Conservation (phyloP, 805 yeast genomes). For the Metschnikowia borealis region DNA sequence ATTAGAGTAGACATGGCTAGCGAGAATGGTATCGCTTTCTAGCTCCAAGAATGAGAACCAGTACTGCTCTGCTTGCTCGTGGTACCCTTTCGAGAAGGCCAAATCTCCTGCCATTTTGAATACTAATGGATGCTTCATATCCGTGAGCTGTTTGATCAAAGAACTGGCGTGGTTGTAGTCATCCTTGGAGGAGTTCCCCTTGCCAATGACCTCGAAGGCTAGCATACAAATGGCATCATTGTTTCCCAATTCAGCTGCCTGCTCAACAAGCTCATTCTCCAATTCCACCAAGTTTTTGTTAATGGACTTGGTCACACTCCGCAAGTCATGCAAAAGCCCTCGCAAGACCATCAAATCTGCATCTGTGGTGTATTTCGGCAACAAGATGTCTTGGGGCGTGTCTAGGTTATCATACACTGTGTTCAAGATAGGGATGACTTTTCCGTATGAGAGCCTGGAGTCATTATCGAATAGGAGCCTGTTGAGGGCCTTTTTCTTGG, state of each 20-base stretch:
- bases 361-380: constrained; percentile 49
- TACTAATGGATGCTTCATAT: constrained; percentile 65
- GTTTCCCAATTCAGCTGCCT: constrained; percentile 79
- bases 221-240: constrained; percentile 74
- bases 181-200: constrained; percentile 31
- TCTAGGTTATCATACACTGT: constrained; percentile 48
- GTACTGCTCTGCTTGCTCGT: constrained; percentile 53
- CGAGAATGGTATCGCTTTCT: constrained; percentile 54
- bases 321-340: constrained; percentile 55
- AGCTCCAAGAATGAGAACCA: constrained; percentile 56
- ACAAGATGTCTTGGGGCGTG: constrained; percentile 28
- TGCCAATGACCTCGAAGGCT: constrained; percentile 57
- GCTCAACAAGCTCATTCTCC: constrained; percentile 73
- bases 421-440: constrained; percentile 51
- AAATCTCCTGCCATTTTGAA: constrained; percentile 78
- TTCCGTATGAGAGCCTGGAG: constrained; percentile 49
- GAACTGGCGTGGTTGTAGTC: constrained; percentile 62
- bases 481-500: constrained; percentile 54
- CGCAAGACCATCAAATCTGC: constrained; percentile 66
- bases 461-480: constrained; percentile 64
- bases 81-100: constrained; percentile 47
- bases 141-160: constrained; percentile 54
- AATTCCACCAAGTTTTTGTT: constrained; percentile 54
- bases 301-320: constrained; percentile 57
- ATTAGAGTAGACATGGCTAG: constrained; percentile 69